Conservation (phyloP, 108 stramenopile species). For the Cylindrotheca closterium region DNA sequence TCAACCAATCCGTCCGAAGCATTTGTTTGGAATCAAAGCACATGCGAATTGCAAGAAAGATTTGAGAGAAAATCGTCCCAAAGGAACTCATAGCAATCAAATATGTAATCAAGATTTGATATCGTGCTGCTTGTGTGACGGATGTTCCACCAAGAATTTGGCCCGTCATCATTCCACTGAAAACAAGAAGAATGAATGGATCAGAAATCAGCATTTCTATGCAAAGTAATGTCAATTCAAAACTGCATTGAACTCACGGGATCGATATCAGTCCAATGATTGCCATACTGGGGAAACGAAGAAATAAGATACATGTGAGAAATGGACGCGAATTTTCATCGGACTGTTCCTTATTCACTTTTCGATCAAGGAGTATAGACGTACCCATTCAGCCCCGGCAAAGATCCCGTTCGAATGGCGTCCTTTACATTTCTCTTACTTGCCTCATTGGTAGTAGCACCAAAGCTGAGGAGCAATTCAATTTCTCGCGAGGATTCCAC, state of each 20-base stretch:
- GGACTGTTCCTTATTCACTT: too few relatives aligned
- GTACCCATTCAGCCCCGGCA: constrained; percentile 64
- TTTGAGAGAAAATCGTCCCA: constrained; percentile 34
- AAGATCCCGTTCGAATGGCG: constrained; percentile 44
- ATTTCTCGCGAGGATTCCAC: constrained; percentile 53
- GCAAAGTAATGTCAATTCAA: constrained; percentile 1
- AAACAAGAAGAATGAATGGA: neutral
- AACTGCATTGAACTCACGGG: neutral
- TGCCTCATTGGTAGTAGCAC: constrained; percentile 46
- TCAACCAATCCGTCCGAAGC: constrained; percentile 24
- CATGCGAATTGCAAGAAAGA: constrained; percentile 45
- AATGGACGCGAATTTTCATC: too few relatives aligned
- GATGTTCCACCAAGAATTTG: constrained; percentile 86
- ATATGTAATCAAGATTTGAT: constrained; percentile 87
- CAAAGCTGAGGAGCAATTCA: constrained; percentile 53
- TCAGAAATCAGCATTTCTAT: neutral
- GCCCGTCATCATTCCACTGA: constrained; percentile 91
- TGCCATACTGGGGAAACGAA: constrained; percentile 37
- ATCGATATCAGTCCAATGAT: constrained; percentile 70
- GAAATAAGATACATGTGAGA: too few relatives aligned
- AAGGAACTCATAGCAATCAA: constrained; percentile 60
- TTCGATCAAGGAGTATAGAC: too few relatives aligned
- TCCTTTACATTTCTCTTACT: constrained; percentile 32
- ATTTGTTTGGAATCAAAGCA: constrained; percentile 51
- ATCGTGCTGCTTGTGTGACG: constrained; percentile 80